A percentile compares a stretch with the other conserved stretches of the same genome.
phyloP scores from a whole-genome alignment of 2,329 filamentous ascomycete genomes.

The Metarhizium rileyi region DNA sequence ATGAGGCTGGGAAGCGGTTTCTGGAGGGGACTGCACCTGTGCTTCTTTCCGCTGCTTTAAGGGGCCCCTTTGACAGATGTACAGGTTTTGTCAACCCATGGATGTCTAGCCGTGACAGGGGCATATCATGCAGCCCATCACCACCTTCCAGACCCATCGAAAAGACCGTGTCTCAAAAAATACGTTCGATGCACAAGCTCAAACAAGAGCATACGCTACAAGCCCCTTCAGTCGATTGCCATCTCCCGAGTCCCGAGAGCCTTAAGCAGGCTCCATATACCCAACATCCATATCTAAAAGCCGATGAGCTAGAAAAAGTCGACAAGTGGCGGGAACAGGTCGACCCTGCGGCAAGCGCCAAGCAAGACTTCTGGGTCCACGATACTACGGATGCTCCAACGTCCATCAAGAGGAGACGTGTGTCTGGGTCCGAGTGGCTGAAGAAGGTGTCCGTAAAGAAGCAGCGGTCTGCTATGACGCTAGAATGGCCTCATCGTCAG shows the following conservation, averaged over 20 bases:
- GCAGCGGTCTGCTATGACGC: constrained; percentile 10
- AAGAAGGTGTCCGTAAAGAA: constrained; percentile 21
- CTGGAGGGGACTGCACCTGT: constrained; percentile 45
- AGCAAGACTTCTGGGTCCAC: constrained; percentile 14
- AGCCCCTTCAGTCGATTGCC: constrained; percentile 20
- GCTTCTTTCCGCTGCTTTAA: constrained; percentile 50
- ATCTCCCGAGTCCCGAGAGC: constrained; percentile 33
- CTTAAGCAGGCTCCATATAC: constrained; percentile 23
- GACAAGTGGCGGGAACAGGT: constrained; percentile 23
- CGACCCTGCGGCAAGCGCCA: background rate
- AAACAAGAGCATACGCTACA: constrained; percentile 7
- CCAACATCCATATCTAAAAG: constrained; percentile 21
- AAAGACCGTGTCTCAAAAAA: background rate
- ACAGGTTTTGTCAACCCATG: constrained; percentile 25
- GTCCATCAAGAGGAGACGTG: constrained; percentile 17
- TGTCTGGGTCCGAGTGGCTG: constrained; percentile 21
- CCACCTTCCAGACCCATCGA: too few relatives aligned
- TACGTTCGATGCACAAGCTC: constrained; percentile 7
- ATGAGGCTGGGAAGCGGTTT: constrained; percentile 48
- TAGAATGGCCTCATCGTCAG: background rate
- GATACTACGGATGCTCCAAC: constrained; percentile 2
- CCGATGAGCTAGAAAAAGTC: constrained; percentile 22
- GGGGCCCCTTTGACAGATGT: constrained; percentile 46
- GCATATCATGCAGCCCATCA: background rate
- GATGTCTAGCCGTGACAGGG: constrained; percentile 10